These are phyloP conservation scores for Conoideocrella luteorostrata DNA, from an alignment of 2,329 filamentous ascomycete genomes.

Conservation along the genomic window DNA sequence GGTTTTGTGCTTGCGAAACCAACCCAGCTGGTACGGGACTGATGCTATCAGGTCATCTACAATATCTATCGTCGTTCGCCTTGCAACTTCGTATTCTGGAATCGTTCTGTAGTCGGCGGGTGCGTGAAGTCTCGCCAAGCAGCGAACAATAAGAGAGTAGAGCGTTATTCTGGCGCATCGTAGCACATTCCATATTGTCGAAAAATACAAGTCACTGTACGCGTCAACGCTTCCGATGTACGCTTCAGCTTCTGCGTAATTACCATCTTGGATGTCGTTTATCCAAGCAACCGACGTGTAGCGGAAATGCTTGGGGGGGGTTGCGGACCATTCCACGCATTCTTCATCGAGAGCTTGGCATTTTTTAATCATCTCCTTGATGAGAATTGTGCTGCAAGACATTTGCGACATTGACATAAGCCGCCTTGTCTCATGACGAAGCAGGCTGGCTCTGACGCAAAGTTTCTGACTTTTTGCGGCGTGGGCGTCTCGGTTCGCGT, in stretches of 20 bases:
- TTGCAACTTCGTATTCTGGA: slow-evolving; percentile 52
- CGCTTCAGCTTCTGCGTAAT: slow-evolving; percentile 48
- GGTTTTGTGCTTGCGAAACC: slow-evolving; percentile 42
- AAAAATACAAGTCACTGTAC: slow-evolving; percentile 52
- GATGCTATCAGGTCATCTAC: slow-evolving; percentile 55
- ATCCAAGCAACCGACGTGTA: slow-evolving; percentile 51
- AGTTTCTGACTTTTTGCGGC: slow-evolving; percentile 44
- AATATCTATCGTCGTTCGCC: slow-evolving; percentile 42
- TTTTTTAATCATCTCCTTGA: slow-evolving; percentile 45
- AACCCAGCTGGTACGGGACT: slow-evolving; percentile 55
- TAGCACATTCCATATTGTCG: slow-evolving; percentile 51
- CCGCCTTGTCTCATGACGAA: slow-evolving; percentile 47
- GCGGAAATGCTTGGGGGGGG: slow-evolving; percentile 42
- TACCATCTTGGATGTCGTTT: slow-evolving; percentile 42
- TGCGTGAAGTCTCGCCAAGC: slow-evolving; percentile 52
- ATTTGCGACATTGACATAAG: slow-evolving; percentile 37
- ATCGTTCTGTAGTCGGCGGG: slow-evolving; percentile 58
- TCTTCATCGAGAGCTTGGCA: slow-evolving; percentile 48
- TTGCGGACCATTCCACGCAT: slow-evolving; percentile 43
- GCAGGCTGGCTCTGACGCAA: slow-evolving; percentile 46
- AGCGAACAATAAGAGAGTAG: slow-evolving; percentile 49
- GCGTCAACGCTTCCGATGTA: slow-evolving; percentile 55
- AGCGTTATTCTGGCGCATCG: slow-evolving; percentile 49
- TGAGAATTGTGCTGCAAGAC: slow-evolving; percentile 42
- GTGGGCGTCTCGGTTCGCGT: slow-evolving; percentile 41